Percentiles rank a stretch among this genome's conserved stretches.
phyloP scores from a whole-genome alignment of 2,329 filamentous ascomycete genomes.

The Colletotrichum horii region DNA sequence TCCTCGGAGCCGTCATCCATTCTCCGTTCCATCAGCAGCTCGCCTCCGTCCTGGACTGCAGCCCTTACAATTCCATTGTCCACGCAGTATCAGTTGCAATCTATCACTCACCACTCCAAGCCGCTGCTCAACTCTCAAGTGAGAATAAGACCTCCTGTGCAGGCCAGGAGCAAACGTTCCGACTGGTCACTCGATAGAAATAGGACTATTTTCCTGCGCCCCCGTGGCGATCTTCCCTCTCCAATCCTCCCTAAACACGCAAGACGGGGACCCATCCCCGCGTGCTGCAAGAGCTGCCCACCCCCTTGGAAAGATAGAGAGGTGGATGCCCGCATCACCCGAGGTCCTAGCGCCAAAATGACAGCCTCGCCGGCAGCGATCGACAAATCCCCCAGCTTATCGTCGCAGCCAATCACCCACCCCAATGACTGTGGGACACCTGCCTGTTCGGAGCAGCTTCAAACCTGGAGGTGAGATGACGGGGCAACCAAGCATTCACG shows the following conservation, averaged over 20 bases:
- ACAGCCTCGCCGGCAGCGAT: constrained; percentile 15
- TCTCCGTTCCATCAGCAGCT: neutral
- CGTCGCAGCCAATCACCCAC: neutral
- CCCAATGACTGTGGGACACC: neutral
- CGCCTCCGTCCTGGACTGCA: neutral
- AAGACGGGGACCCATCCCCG: neutral
- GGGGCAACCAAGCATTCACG: neutral
- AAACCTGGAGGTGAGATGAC: neutral
- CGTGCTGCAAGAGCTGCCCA: neutral
- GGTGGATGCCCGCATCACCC: constrained; percentile 15
- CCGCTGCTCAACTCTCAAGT: neutral
- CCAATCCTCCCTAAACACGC: neutral
- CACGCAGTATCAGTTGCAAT: neutral
- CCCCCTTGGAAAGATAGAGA: neutral
- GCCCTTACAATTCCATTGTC: neutral
- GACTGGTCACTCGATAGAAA: neutral
- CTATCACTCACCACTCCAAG: neutral
- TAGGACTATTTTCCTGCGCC: neutral
- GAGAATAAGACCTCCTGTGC: neutral
- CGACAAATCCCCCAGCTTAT: neutral
- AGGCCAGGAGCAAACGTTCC: neutral
- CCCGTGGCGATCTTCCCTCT: neutral
- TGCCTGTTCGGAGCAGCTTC: neutral
- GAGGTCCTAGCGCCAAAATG: constrained; percentile 17
- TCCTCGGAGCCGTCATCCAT: constrained; percentile 16